Evolutionary conservation across 768 basidiomycete genomes (phyloP).

Genomic region (Dictyophora rubrovolvata): DNA sequence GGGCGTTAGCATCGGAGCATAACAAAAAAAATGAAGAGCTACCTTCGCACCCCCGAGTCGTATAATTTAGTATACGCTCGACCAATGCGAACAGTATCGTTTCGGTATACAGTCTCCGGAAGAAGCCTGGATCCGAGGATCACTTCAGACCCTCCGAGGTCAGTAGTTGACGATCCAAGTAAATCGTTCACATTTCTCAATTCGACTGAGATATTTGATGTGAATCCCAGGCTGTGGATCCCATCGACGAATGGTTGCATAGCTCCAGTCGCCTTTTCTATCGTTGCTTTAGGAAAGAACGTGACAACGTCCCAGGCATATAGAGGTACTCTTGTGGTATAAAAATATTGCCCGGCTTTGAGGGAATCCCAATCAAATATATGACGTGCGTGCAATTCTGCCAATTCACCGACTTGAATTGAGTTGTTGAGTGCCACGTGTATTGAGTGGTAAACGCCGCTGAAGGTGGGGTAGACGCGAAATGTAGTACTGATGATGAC

Average conservation of each 20-base stretch:
- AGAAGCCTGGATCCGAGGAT: conserved; percentile 9
- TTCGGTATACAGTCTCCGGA: conserved; percentile 1
- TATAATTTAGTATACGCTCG: neutral
- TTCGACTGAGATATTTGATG: neutral
- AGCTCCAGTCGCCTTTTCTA: conserved; percentile 11
- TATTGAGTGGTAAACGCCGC: conserved; percentile 7
- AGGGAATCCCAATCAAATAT: conserved; percentile 1
- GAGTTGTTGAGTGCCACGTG: neutral
- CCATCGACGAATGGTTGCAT: conserved; percentile 18
- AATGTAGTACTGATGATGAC: conserved; percentile 28
- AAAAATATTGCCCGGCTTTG: conserved; percentile 1
- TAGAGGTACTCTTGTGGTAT: neutral
- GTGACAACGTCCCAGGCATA: conserved; percentile 7
- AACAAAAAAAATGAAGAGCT: neutral
- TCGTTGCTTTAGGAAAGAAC: conserved; percentile 15
- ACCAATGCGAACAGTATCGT: conserved; percentile 2
- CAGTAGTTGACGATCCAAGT: neutral
- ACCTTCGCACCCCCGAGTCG: neutral
- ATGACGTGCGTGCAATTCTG: neutral
- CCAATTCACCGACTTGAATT: neutral
- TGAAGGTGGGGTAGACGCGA: conserved; percentile 26
- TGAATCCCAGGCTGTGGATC: conserved; percentile 10
- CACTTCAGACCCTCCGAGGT: neutral
- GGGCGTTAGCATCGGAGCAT: neutral
- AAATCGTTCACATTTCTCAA: neutral